Evolutionary conservation across 164 flowering plant genomes (phyloP), one percentile per base, ranked within the genome.

Genomic region (Macadamia integrifolia): DNA sequence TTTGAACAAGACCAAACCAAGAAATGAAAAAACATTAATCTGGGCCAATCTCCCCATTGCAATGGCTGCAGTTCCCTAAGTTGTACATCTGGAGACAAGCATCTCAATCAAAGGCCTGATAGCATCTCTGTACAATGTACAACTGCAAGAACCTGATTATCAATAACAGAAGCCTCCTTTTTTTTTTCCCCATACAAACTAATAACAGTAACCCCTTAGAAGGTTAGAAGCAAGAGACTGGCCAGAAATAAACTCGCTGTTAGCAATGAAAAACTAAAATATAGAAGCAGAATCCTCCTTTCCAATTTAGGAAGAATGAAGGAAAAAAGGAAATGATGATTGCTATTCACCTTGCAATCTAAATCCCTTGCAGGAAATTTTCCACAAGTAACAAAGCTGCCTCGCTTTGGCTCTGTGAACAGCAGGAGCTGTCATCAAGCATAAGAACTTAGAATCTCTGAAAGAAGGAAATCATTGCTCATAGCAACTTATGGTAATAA

Each of bases 51-150:
- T 23, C 23, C 23, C 23, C 66, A 95, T 76, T 32, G 99, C 98
- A 85, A 95, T 92, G 64, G 99, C 99, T 32, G 99, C 98, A 95
- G 90, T 78, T 95, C 98, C 69, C 83, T 85, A 55, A 95, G 82
- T 59, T 95, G 99, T 53, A 87, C 71, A 80, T 95, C 99, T 11
- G 80, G 71, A 28, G 98, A 90, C 55, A 71, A 95, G 96, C 99
- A 95, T 89, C 74, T 92, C 98, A 79, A 95, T 89, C 67, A 95
- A 79, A 69, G 99, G 99, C n/a, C 81, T 76, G 3, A 95, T 94
- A 70, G 99, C 99, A 76, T 75, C 99, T 89, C 70, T 95, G 99
- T n/a, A 91, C 96, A 80, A 95, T 95, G 75, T 95, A 96, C 31
- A 95, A 92, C 99, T 92, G 85, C 74, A 75, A 65, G 63, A 67